Conservation (phyloP, 2,329 filamentous ascomycete genomes). For the Mariannaea elegans region DNA sequence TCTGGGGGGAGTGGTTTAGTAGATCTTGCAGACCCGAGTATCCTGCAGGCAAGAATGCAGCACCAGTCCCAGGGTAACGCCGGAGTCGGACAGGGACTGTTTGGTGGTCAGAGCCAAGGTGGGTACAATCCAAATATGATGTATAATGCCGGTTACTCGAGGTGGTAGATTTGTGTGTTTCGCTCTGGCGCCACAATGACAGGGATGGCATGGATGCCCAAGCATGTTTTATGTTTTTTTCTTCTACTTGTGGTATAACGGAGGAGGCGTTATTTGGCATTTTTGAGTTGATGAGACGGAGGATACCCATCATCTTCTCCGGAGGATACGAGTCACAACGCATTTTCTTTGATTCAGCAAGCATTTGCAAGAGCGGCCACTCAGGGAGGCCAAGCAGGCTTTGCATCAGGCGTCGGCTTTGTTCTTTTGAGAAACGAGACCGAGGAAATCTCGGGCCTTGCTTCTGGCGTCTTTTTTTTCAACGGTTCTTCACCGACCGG, state of each 20-base stretch:
- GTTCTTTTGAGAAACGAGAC: constrained; percentile 38
- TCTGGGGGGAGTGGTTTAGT: constrained; percentile 98
- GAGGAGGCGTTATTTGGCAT: constrained; percentile 43
- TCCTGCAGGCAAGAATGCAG: constrained; percentile 97
- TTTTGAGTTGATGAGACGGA: constrained; percentile 31
- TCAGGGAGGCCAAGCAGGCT: constrained; percentile 37
- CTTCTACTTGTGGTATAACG: constrained; percentile 34
- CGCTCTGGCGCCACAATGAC: constrained; percentile 28
- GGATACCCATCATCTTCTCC: constrained; percentile 35
- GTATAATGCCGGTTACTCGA: constrained; percentile 76
- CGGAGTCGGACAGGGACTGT: constrained; percentile 88
- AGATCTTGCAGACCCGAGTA: constrained; percentile 99
- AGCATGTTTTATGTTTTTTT: constrained; percentile 35
- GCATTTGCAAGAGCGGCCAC: constrained; percentile 42
- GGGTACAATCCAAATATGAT: constrained; percentile 91
- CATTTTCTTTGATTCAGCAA: constrained; percentile 44
- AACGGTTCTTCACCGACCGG: constrained; percentile 33
- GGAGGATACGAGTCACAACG: constrained; percentile 42
- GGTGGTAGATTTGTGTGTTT: constrained; percentile 64
- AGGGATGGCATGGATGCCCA: constrained; percentile 31
- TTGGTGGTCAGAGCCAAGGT: constrained; percentile 90
- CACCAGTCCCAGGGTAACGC: constrained; percentile 84
- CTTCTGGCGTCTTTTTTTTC: constrained; percentile 26
- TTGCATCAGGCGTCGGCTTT: constrained; percentile 45
- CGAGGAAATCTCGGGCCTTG: constrained; percentile 33